phyloP scores from a whole-genome alignment of 202 grass and related monocot species.

The Elaeis oleifera region DNA sequence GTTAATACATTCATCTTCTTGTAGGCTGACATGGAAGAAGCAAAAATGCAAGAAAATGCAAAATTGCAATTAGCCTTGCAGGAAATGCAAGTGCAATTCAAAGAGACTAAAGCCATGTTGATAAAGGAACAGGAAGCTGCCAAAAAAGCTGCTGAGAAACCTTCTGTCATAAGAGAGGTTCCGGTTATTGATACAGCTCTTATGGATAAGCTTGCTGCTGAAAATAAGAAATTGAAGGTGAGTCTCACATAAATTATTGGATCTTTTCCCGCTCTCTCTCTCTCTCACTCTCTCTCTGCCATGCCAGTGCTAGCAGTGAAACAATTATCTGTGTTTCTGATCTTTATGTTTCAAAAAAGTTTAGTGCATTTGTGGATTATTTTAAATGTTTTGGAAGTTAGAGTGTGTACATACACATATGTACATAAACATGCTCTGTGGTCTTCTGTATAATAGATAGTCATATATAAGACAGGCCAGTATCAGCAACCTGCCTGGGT shows the following conservation, averaged over 20 bases:
- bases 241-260: slow-evolving; percentile 1
- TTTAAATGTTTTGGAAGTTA: no score
- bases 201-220: slow-evolving; percentile 54
- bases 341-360: no score
- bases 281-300: neutral
- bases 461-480: no score
- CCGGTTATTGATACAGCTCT: slow-evolving; percentile 45
- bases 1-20: neutral
- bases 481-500: no score
- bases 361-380: no score
- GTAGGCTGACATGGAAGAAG: slow-evolving; percentile 84
- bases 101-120: slow-evolving; percentile 49
- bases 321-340: no score
- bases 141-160: slow-evolving; percentile 51
- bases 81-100: slow-evolving; percentile 51
- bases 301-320: neutral
- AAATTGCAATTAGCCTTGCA: slow-evolving; percentile 59
- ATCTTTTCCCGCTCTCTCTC: neutral
- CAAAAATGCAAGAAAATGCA: slow-evolving; percentile 67
- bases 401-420: no score
- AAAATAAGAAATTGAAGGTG: slow-evolving; percentile 89
- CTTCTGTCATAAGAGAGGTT: slow-evolving; percentile 46
- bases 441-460: no score
- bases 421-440: no score
- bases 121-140: slow-evolving; percentile 45